Conservation (phyloP, 1,139 yeast species). For the Geotrichum citri-aurantii region DNA sequence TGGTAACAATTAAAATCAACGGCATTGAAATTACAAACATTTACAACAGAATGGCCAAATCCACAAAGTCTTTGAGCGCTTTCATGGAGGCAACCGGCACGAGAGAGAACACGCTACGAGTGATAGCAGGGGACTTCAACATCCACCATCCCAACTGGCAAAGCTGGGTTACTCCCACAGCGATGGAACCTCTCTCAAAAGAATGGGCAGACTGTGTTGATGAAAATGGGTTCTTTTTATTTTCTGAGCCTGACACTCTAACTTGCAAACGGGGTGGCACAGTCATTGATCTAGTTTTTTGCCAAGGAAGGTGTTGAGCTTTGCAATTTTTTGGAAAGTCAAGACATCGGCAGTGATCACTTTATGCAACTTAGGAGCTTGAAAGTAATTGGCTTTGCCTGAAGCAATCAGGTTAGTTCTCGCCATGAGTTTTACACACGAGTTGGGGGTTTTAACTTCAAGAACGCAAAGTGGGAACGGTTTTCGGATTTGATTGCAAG, state of each 20-base stretch:
- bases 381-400: neutral
- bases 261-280: neutral
- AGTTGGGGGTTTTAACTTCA: neutral
- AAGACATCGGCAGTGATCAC: neutral
- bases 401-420: neutral
- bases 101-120: neutral
- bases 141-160: neutral
- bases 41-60: neutral
- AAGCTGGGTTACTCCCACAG: neutral
- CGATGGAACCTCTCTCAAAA: neutral
- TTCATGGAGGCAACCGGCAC: neutral
- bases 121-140: neutral
- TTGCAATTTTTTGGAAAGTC: neutral
- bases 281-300: neutral
- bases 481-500: too few relatives aligned
- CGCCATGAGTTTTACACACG: neutral
- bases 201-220: neutral
- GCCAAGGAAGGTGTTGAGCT: neutral
- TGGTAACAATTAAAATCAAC: neutral
- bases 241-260: neutral
- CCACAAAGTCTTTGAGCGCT: neutral
- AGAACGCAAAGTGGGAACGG: neutral
- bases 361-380: neutral
- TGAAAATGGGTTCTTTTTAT: neutral
- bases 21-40: neutral